These are phyloP conservation scores for Diaporthe sp. DNA, from an alignment of 2,329 filamentous ascomycete genomes.

Conservation along the genomic window DNA sequence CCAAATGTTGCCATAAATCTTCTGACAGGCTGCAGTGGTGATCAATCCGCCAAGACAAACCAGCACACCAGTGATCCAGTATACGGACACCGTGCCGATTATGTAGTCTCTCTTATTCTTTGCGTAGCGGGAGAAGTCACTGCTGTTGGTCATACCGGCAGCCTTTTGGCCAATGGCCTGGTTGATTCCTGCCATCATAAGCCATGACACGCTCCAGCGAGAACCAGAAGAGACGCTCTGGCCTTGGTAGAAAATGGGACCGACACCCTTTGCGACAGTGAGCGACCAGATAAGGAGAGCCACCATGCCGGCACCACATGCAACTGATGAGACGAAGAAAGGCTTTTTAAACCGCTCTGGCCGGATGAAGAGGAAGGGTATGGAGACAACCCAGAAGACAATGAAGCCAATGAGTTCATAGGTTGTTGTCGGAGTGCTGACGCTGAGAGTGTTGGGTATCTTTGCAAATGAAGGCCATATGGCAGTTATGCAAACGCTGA, in stretches of 20 bases:
- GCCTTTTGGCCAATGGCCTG: constrained; percentile 55
- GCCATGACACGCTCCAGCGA: constrained; percentile 54
- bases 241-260: constrained; percentile 55
- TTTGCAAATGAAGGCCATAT: constrained; percentile 59
- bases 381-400: constrained; percentile 63
- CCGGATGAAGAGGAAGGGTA: constrained; percentile 61
- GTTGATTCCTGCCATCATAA: constrained; percentile 59
- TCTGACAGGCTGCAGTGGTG: constrained; percentile 56
- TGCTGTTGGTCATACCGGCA: constrained; percentile 56
- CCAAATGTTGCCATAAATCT: constrained; percentile 58
- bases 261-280: constrained; percentile 56
- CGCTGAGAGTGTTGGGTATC: constrained; percentile 59
- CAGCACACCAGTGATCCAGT: constrained; percentile 54
- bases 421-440: constrained; percentile 52
- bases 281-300: constrained; percentile 61
- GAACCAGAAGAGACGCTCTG: constrained; percentile 50
- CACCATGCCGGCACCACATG: constrained; percentile 58
- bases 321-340: constrained; percentile 58
- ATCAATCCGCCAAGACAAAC: constrained; percentile 57
- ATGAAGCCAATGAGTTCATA: constrained; percentile 63
- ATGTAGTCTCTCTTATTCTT: constrained; percentile 50
- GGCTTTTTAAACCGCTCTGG: constrained; percentile 62
- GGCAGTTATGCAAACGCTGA: constrained; percentile 54
- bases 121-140: constrained; percentile 59
- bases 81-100: constrained; percentile 52